phyloP scores from a whole-genome alignment of 2,329 filamentous ascomycete genomes.

The Monosporascus sp. region DNA sequence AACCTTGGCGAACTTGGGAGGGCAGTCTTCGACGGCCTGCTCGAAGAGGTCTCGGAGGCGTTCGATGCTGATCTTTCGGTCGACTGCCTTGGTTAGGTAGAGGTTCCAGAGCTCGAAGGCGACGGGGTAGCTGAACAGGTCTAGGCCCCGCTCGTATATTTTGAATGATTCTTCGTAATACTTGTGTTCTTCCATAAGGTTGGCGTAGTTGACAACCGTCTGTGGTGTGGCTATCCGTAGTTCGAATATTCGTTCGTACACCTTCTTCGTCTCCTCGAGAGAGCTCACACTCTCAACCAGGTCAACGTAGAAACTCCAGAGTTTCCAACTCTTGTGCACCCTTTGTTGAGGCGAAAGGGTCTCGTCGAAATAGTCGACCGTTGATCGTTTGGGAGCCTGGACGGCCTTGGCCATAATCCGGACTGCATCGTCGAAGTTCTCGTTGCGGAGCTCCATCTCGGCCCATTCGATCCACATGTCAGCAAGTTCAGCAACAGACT shows the following conservation, averaged over 20 bases:
- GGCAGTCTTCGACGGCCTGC: constrained; percentile 91
- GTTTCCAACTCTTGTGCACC: constrained; percentile 98
- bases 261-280: constrained; percentile 84
- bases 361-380: constrained; percentile 98
- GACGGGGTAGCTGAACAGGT: constrained; percentile 97
- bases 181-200: constrained; percentile 85
- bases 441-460: constrained; percentile 92
- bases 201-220: constrained; percentile 97
- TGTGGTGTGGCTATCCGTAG: constrained; percentile 96
- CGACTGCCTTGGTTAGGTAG: constrained; percentile 94
- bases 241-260: constrained; percentile 97
- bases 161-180: constrained; percentile 99
- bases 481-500: constrained; percentile 91
- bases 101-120: constrained; percentile 98
- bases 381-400: constrained; percentile 94
- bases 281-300: constrained; percentile 91
- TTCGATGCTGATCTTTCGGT: constrained; percentile 93
- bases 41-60: constrained; percentile 92
- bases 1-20: constrained; percentile 91
- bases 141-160: constrained; percentile 89
- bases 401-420: constrained; percentile 96
- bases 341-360: constrained; percentile 88
- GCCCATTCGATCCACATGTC: constrained; percentile 99
- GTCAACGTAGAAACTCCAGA: constrained; percentile 99
- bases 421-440: constrained; percentile 92